Evolutionary conservation across 2,329 filamentous ascomycete species (phyloP).

Genomic region (Pseudogymnoascus sp.): DNA sequence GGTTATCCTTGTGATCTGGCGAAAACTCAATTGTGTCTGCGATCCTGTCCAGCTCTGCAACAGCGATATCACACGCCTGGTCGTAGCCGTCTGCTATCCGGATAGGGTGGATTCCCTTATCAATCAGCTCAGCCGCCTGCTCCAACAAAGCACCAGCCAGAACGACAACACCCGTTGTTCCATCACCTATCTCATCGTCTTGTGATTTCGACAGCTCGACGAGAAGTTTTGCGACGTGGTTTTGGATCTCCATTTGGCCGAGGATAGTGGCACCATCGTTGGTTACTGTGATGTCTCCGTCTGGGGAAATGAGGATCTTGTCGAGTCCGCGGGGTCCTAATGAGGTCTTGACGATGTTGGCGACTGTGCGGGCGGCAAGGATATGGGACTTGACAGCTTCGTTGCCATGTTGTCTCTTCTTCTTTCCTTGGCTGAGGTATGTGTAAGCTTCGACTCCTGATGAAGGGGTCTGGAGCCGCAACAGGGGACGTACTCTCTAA

Average conservation of each 20-base stretch:
- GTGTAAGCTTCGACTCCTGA: conserved; percentile 12
- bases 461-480: conserved; percentile 16
- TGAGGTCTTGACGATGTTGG: conserved; percentile 95
- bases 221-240: conserved; percentile 94
- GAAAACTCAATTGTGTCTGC: conserved; percentile 85
- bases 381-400: conserved; percentile 99
- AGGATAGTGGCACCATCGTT: conserved; percentile 98
- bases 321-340: conserved; percentile 91
- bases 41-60: conserved; percentile 85
- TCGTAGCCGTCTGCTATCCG: conserved; percentile 98
- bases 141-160: conserved; percentile 89
- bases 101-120: conserved; percentile 99
- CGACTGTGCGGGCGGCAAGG: conserved; percentile 87
- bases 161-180: conserved; percentile 95
- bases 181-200: conserved; percentile 97
- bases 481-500: conserved; percentile 72
- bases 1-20: conserved; percentile 69
- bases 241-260: conserved; percentile 96
- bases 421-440: conserved; percentile 73
- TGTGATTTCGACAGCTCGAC: conserved; percentile 98
- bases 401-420: conserved; percentile 92
- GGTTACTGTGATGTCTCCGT: conserved; percentile 97
- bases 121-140: conserved; percentile 94
- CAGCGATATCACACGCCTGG: conserved; percentile 92
- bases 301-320: conserved; percentile 97